A percentile compares a stretch with the other conserved stretches of the same genome.
Evolutionary conservation across 805 yeast species (phyloP).

Genomic region (Yarrowia alimentaria): DNA sequence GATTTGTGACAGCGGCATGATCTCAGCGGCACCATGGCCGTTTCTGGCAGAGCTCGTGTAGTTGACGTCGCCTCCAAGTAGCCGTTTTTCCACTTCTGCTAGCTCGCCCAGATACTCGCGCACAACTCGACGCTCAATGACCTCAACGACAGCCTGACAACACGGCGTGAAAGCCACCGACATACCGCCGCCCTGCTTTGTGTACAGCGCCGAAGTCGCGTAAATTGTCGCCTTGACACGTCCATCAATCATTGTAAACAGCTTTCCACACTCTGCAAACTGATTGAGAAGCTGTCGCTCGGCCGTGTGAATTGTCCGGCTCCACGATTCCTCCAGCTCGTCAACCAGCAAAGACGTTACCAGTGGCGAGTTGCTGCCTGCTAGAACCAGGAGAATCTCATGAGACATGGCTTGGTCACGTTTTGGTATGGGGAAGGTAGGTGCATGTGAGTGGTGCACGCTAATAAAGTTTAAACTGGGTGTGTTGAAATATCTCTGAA

Average conservation of each 20-base stretch:
- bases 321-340: slow-evolving; percentile 6
- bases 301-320: slow-evolving; percentile 30
- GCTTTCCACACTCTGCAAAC: slow-evolving; percentile 31
- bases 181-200: slow-evolving; percentile 29
- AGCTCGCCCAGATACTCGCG: slow-evolving; percentile 18
- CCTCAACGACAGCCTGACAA: slow-evolving; percentile 20
- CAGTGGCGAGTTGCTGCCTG: slow-evolving; percentile 32
- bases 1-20: slow-evolving; percentile 15
- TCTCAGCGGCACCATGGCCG: slow-evolving; percentile 6
- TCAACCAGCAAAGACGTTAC: background rate
- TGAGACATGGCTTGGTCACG: slow-evolving; percentile 32
- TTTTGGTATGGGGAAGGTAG: background rate
- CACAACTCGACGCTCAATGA: background rate
- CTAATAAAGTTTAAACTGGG: too few relatives aligned
- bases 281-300: slow-evolving; percentile 31
- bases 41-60: slow-evolving; percentile 28
- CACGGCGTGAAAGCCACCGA: slow-evolving; percentile 29
- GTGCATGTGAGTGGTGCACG: too few relatives aligned
- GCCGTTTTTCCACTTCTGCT: slow-evolving; percentile 29
- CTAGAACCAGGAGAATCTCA: slow-evolving; percentile 33
- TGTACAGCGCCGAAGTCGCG: slow-evolving; percentile 19
- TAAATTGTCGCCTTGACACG: slow-evolving; percentile 6
- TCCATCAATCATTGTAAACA: slow-evolving; percentile 27
- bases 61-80: slow-evolving; percentile 29
- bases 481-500: too few relatives aligned